A percentile compares a stretch with the other conserved stretches of the same genome.
Evolutionary conservation across 345 rosid species (phyloP).

Genomic region (Eutrema heterophyllum): DNA sequence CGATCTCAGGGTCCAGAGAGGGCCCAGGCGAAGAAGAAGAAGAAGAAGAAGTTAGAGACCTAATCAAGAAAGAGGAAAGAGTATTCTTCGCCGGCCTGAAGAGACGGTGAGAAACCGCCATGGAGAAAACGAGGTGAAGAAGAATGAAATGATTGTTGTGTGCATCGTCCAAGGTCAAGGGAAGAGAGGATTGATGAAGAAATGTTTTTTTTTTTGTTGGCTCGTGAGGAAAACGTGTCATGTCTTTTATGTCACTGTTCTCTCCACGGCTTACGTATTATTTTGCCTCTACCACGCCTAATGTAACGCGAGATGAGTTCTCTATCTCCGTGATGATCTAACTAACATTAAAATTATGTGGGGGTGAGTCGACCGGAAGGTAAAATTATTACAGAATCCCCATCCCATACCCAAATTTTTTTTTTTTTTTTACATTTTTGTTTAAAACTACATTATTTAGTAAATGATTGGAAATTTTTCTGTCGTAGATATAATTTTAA

Average conservation of each 20-base stretch:
- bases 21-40: slow-evolving; percentile 30
- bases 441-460: no score
- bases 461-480: no score
- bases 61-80: slow-evolving; percentile 15
- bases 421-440: no score
- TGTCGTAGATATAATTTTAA: no score
- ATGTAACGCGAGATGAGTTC: no score
- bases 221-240: slow-evolving; percentile 14
- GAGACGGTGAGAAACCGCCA: slow-evolving; percentile 38
- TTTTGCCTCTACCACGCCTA: no score
- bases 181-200: background rate
- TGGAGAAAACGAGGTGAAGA: background rate
- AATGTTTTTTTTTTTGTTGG: background rate
- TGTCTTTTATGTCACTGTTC: background rate
- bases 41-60: slow-evolving; percentile 29
- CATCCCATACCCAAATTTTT: no score
- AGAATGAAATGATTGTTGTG: background rate
- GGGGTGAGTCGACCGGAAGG: no score
- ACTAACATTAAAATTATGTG: no score
- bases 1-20: slow-evolving; percentile 36
- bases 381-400: no score
- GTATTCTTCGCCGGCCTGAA: slow-evolving; percentile 22
- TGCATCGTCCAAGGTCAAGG: slow-evolving; percentile 3
- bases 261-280: no score
- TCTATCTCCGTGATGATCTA: no score